Percentiles rank a stretch among this genome's conserved stretches.
Evolutionary conservation across 805 yeast species (phyloP).

Genomic region (Pichia occidentalis): DNA sequence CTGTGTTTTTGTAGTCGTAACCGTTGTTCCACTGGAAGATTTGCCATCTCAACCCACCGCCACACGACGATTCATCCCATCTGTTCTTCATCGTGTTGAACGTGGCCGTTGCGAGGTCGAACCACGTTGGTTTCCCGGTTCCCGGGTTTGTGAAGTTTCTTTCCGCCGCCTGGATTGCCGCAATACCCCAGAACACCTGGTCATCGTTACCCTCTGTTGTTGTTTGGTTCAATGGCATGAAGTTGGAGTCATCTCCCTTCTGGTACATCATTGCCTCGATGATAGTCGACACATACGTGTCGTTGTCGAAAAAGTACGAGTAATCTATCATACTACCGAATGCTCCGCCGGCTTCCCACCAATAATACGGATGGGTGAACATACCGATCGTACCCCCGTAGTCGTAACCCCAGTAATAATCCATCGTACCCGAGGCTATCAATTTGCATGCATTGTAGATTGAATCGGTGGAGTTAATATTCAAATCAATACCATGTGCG

Average conservation of each 20-base stretch:
- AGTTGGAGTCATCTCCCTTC: conserved; percentile 66
- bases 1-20: conserved; percentile 85
- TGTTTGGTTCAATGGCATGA: conserved; percentile 80
- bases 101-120: conserved; percentile 78
- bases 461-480: conserved; percentile 36
- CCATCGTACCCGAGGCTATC: conserved; percentile 55
- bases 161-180: conserved; percentile 90
- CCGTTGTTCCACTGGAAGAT: conserved; percentile 93
- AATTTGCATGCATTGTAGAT: conserved; percentile 46
- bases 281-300: conserved; percentile 53
- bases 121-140: conserved; percentile 62
- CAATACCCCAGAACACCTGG: conserved; percentile 95
- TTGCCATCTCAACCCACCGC: conserved; percentile 95
- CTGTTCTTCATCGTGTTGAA: conserved; percentile 85
- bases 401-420: conserved; percentile 57
- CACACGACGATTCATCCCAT: conserved; percentile 74
- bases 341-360: conserved; percentile 99
- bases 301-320: conserved; percentile 62
- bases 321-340: conserved; percentile 85
- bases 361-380: conserved; percentile 86
- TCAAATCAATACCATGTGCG: conserved; percentile 25
- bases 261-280: conserved; percentile 65
- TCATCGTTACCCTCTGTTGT: conserved; percentile 97
- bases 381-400: conserved; percentile 79
- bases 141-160: conserved; percentile 72